These are phyloP conservation scores for Yarrowia porcina DNA, from an alignment of 805 yeast species.

Conservation along the genomic window DNA sequence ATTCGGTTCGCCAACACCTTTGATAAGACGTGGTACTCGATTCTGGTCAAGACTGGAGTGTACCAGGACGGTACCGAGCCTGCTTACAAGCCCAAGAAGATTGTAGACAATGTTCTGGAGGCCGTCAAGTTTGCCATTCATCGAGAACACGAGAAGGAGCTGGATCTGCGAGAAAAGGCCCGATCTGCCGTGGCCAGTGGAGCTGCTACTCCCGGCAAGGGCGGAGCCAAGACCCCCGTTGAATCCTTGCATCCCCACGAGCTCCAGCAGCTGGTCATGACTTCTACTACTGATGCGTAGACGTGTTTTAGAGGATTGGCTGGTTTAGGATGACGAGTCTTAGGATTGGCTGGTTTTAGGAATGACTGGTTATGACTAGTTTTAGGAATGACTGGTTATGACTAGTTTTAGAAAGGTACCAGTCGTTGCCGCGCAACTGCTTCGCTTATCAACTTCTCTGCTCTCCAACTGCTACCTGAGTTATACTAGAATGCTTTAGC, in stretches of 20 bases:
- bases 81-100: slow-evolving; percentile 72
- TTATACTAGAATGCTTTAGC: too few relatives aligned
- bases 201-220: slow-evolving; percentile 1
- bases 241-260: slow-evolving; percentile 19
- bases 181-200: slow-evolving; percentile 19
- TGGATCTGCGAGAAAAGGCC: slow-evolving; percentile 45
- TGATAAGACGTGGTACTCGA: slow-evolving; percentile 80
- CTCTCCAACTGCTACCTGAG: too few relatives aligned
- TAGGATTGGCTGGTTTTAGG: too few relatives aligned
- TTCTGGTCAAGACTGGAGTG: slow-evolving; percentile 82
- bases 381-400: too few relatives aligned
- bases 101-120: slow-evolving; percentile 69
- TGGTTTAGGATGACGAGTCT: too few relatives aligned
- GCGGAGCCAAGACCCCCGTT: background rate
- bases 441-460: too few relatives aligned
- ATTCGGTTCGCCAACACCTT: slow-evolving; percentile 84
- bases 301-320: too few relatives aligned
- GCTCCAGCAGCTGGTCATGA: slow-evolving; percentile 21
- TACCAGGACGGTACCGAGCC: slow-evolving; percentile 78
- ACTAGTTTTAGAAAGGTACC: too few relatives aligned
- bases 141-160: slow-evolving; percentile 69
- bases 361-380: too few relatives aligned
- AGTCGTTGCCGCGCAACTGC: too few relatives aligned
- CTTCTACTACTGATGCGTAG: too few relatives aligned
- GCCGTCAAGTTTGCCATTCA: slow-evolving; percentile 82